phyloP scores from a whole-genome alignment of 2,329 filamentous ascomycete species.

The Aspergillus brunneoviolaceus region DNA sequence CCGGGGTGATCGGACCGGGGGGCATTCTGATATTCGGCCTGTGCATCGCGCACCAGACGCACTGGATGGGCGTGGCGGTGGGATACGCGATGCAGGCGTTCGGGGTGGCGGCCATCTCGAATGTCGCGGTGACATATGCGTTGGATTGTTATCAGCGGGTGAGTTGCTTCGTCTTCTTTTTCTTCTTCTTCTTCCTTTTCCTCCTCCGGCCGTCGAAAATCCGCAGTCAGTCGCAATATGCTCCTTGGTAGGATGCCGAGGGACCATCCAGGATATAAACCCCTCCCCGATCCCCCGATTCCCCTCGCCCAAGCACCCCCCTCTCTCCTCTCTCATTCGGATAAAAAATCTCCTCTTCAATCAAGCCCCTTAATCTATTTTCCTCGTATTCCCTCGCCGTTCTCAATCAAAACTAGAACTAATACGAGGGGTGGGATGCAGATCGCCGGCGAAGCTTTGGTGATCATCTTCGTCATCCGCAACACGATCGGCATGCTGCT shows the following conservation, averaged over 20 bases:
- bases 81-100: slow-evolving; percentile 31
- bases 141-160: slow-evolving; percentile 28
- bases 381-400: too few species aligned
- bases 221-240: too few species aligned
- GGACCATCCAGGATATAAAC: too few species aligned
- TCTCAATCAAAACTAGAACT: neutral
- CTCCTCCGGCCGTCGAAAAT: too few species aligned
- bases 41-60: slow-evolving; percentile 22
- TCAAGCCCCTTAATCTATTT: neutral
- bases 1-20: slow-evolving; percentile 23
- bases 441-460: slow-evolving; percentile 27
- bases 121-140: slow-evolving; percentile 29
- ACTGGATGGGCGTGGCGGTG: slow-evolving; percentile 27
- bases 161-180: neutral
- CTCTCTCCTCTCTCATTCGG: too few species aligned
- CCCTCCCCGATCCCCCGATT: too few species aligned
- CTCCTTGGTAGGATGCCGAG: too few species aligned
- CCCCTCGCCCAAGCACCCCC: too few species aligned
- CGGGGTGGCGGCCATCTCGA: slow-evolving; percentile 28
- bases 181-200: too few species aligned
- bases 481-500: slow-evolving; percentile 30
- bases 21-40: slow-evolving; percentile 28
- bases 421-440: neutral
- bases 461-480: slow-evolving; percentile 29
- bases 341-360: too few species aligned